phyloP scores from a whole-genome alignment of 371 early-diverging fungal species.

The Mucor racemosus region DNA sequence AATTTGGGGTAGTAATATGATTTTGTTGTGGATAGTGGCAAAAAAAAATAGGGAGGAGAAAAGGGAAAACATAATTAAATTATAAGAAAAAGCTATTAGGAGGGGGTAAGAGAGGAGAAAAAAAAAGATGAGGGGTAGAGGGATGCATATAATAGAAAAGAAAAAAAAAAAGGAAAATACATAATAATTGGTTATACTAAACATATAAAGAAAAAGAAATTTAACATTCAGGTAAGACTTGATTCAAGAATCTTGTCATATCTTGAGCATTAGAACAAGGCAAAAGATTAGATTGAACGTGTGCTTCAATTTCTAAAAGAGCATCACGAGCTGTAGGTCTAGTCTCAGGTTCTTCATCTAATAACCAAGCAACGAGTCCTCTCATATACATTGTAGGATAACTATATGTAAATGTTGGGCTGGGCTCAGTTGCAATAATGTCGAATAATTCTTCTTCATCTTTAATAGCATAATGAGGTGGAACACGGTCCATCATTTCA shows the following conservation, averaged over 20 bases:
- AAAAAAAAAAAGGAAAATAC: neutral
- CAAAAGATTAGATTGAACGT: slow-evolving; percentile 44
- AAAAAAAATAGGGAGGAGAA: slow-evolving; percentile 2
- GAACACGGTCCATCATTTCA: slow-evolving; percentile 61
- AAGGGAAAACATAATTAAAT: neutral
- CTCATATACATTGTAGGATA: slow-evolving; percentile 56
- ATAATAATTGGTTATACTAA: neutral
- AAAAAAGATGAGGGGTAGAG: neutral
- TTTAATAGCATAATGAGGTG: slow-evolving; percentile 49
- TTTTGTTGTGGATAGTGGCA: neutral
- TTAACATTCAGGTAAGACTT: slow-evolving; percentile 38
- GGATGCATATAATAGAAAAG: neutral
- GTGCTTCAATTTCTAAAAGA: slow-evolving; percentile 47
- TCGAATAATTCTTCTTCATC: slow-evolving; percentile 50
- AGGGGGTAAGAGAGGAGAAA: neutral
- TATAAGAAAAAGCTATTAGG: neutral
- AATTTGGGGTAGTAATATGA: neutral
- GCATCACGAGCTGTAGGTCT: slow-evolving; percentile 51
- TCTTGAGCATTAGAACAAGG: slow-evolving; percentile 40
- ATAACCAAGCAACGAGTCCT: slow-evolving; percentile 53
- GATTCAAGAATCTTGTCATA: slow-evolving; percentile 45
- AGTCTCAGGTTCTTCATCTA: slow-evolving; percentile 45
- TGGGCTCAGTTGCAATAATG: slow-evolving; percentile 47
- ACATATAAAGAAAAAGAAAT: slow-evolving; percentile 4
- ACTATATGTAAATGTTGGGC: slow-evolving; percentile 52